Conservation (phyloP, 1,284 basidiomycete genomes). For the Cryptococcus floricola region DNA sequence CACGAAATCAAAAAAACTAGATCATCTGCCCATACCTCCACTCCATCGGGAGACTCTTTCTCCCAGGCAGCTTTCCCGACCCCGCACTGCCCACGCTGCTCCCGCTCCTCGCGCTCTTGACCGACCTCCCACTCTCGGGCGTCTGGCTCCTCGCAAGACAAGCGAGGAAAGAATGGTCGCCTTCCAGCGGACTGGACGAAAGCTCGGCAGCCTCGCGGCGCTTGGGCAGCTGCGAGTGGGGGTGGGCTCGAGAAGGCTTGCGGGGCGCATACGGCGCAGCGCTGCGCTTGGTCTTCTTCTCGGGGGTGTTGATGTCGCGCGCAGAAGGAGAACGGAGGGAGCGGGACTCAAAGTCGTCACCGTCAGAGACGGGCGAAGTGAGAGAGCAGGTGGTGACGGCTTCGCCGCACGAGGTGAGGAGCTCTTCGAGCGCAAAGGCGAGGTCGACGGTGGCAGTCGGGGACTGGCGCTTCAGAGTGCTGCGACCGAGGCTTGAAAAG, state of each 20-base stretch:
- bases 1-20: neutral
- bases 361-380: neutral
- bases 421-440: conserved; percentile 21
- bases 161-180: conserved; percentile 27
- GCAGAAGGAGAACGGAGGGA: conserved; percentile 12
- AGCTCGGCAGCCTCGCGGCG: neutral
- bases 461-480: conserved; percentile 1
- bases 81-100: conserved; percentile 1
- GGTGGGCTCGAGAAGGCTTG: conserved; percentile 1
- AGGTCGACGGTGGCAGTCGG: conserved; percentile 16
- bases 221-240: conserved; percentile 3
- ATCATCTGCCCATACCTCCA: conserved; percentile 9
- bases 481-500: no score
- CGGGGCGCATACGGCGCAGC: neutral
- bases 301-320: neutral
- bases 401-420: conserved; percentile 24
- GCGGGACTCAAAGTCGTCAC: conserved; percentile 6
- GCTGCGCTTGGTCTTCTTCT: neutral
- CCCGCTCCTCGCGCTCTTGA: neutral
- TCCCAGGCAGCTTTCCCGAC: conserved; percentile 7
- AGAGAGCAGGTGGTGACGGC: neutral
- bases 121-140: neutral
- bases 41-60: conserved; percentile 11
- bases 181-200: conserved; percentile 5
- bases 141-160: conserved; percentile 5